Evolutionary conservation across 352 stramenopile genomes (phyloP).

Genomic region (Globisporangium acanthophoron): DNA sequence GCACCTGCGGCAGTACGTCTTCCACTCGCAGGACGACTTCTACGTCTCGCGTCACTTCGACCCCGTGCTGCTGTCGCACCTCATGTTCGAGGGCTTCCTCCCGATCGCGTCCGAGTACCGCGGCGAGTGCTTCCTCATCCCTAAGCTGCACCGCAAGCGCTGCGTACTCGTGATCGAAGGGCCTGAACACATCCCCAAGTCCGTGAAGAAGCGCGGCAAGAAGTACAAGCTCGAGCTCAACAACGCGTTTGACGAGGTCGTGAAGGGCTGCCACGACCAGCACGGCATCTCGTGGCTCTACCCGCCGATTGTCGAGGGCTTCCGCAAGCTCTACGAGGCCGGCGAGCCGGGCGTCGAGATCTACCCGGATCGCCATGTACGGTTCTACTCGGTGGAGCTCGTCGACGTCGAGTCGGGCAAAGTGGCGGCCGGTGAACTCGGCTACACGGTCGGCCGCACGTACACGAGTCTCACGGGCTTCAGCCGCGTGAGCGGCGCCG

Average conservation of each 20-base stretch:
- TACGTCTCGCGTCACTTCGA: conserved; percentile 90
- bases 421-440: conserved; percentile 89
- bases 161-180: conserved; percentile 74
- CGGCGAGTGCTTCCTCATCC: conserved; percentile 65
- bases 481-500: conserved; percentile 55
- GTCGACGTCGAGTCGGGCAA: conserved; percentile 70
- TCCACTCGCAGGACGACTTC: conserved; percentile 92
- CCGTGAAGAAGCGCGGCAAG: conserved; percentile 86
- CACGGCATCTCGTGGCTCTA: conserved; percentile 93
- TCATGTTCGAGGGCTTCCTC: conserved; percentile 94
- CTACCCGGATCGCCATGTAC: conserved; percentile 48
- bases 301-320: conserved; percentile 82
- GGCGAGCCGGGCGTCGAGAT: conserved; percentile 55
- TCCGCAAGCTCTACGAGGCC: conserved; percentile 62
- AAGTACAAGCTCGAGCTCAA: conserved; percentile 87
- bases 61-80: conserved; percentile 78
- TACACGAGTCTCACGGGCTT: conserved; percentile 90
- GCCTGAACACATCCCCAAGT: conserved; percentile 84
- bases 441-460: conserved; percentile 90
- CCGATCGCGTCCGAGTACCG: conserved; percentile 88
- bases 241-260: conserved; percentile 82
- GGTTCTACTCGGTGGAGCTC: conserved; percentile 90
- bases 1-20: conserved; percentile 79
- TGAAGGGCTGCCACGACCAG: conserved; percentile 88
- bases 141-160: conserved; percentile 88